phyloP scores from a whole-genome alignment of 176 grass and related monocot genomes.

The Rhipidocladum racemiflorum region DNA sequence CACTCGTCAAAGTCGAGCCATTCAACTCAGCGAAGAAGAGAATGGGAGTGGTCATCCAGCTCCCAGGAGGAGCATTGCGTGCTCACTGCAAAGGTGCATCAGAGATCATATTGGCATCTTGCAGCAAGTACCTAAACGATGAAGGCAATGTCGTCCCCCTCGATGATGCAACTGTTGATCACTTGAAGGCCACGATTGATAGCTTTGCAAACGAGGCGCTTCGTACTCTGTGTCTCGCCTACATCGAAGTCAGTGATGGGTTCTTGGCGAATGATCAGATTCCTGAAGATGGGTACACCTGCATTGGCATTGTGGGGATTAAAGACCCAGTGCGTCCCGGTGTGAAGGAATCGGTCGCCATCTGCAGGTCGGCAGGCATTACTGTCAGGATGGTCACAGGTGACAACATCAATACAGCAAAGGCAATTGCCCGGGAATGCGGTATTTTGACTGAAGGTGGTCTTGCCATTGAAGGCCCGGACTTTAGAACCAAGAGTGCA shows the following conservation, averaged over 20 bases:
- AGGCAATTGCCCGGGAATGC: slow-evolving; percentile 94
- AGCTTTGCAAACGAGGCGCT: slow-evolving; percentile 88
- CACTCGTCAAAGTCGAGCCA: slow-evolving; percentile 74
- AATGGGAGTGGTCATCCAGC: slow-evolving; percentile 89
- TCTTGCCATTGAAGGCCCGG: slow-evolving; percentile 81
- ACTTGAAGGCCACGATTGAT: slow-evolving; percentile 68
- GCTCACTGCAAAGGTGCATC: slow-evolving; percentile 90
- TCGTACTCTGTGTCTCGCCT: slow-evolving; percentile 88
- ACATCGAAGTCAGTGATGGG: slow-evolving; percentile 56
- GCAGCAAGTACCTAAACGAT: slow-evolving; percentile 62
- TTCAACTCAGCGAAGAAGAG: slow-evolving; percentile 95
- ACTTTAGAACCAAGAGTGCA: slow-evolving; percentile 70
- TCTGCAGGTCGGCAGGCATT: slow-evolving; percentile 91
- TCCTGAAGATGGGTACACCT: slow-evolving; percentile 71
- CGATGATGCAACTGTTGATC: slow-evolving; percentile 46
- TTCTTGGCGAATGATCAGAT: slow-evolving; percentile 66
- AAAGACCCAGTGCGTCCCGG: slow-evolving; percentile 88
- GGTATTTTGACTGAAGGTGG: slow-evolving; percentile 89
- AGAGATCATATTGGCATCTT: slow-evolving; percentile 89
- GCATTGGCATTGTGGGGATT: slow-evolving; percentile 92
- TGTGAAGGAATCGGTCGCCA: slow-evolving; percentile 89
- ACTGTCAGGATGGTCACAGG: slow-evolving; percentile 94
- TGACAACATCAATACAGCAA: slow-evolving; percentile 97
- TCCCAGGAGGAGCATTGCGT: slow-evolving; percentile 53
- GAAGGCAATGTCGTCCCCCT: slow-evolving; percentile 59